Conservation (phyloP, 805 yeast species). For the Middelhovenomyces tepae region DNA sequence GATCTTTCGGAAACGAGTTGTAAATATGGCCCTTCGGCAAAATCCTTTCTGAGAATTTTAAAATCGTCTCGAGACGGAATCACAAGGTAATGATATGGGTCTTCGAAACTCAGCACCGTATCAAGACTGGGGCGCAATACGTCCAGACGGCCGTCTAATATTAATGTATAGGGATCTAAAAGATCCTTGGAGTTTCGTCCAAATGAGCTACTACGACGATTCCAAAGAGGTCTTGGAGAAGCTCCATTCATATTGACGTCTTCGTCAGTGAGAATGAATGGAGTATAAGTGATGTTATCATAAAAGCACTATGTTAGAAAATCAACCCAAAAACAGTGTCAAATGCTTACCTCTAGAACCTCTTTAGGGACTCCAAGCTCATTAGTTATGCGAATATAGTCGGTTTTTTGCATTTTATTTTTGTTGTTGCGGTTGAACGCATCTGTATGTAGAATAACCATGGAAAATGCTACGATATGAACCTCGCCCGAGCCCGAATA, state of each 20-base stretch:
- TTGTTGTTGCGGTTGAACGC: slow-evolving; percentile 58
- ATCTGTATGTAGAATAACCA: slow-evolving; percentile 69
- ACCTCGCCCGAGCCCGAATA: slow-evolving; percentile 43
- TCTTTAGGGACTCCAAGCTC: slow-evolving; percentile 29
- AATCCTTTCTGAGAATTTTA: slow-evolving; percentile 19
- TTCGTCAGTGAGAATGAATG: slow-evolving; percentile 43
- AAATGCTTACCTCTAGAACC: slow-evolving; percentile 26
- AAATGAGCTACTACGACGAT: slow-evolving; percentile 18
- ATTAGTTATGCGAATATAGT: slow-evolving; percentile 43
- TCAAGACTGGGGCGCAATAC: slow-evolving; percentile 27
- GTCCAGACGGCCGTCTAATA: slow-evolving; percentile 28
- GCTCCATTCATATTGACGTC: slow-evolving; percentile 11
- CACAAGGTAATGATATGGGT: slow-evolving; percentile 22
- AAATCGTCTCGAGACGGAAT: slow-evolving; percentile 20
- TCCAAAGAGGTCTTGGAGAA: slow-evolving; percentile 30
- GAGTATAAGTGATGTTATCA: slow-evolving; percentile 56
- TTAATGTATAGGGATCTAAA: slow-evolving; percentile 30
- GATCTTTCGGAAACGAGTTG: slow-evolving; percentile 31
- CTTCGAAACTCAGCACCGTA: slow-evolving; percentile 18
- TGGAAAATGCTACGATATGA: slow-evolving; percentile 53
- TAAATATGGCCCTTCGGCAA: slow-evolving; percentile 24
- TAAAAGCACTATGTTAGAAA: slow-evolving; percentile 40
- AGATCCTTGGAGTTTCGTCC: slow-evolving; percentile 20
- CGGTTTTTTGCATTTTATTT: slow-evolving; percentile 55
- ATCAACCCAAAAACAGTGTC: slow-evolving; percentile 30